phyloP scores from a whole-genome alignment of 805 yeast species.

The Starmerella roubikii region DNA sequence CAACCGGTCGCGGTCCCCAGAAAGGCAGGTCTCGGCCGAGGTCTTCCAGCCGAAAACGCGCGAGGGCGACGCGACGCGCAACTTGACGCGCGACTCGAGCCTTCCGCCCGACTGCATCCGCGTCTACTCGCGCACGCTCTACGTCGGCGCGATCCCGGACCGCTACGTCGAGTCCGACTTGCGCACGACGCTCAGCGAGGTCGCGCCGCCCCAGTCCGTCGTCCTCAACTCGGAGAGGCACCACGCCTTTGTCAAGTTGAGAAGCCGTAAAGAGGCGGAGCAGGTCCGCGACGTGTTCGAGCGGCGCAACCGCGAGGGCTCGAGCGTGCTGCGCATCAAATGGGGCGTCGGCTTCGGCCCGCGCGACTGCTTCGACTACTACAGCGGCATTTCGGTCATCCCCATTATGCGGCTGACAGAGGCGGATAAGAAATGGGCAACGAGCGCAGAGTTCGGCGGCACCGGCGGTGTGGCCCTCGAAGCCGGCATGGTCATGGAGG shows the following conservation, averaged over 20 bases:
- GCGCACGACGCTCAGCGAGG: conserved; percentile 59
- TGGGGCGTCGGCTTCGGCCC: conserved; percentile 99
- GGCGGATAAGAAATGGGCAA: conserved; percentile 84
- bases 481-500: conserved; percentile 77
- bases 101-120: conserved; percentile 62
- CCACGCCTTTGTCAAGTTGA: conserved; percentile 92
- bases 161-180: conserved; percentile 66
- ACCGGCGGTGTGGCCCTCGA: conserved; percentile 75
- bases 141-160: conserved; percentile 86
- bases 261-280: conserved; percentile 85
- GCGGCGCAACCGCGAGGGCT: conserved; percentile 43
- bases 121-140: conserved; percentile 79
- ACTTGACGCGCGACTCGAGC: conserved; percentile 8
- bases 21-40: conserved; percentile 10
- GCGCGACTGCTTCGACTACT: conserved; percentile 93
- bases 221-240: conserved; percentile 77
- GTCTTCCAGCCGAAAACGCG: conserved; percentile 14
- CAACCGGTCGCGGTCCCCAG: conserved; percentile 17
- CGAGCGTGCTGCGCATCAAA: conserved; percentile 60
- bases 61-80: conserved; percentile 18
- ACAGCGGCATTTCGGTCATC: conserved; percentile 74
- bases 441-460: conserved; percentile 91
- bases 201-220: conserved; percentile 83
- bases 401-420: conserved; percentile 84
- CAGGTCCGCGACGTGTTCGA: conserved; percentile 57